phyloP scores from a whole-genome alignment of 2,329 filamentous ascomycete species.

The Helicocarpus griseus region DNA sequence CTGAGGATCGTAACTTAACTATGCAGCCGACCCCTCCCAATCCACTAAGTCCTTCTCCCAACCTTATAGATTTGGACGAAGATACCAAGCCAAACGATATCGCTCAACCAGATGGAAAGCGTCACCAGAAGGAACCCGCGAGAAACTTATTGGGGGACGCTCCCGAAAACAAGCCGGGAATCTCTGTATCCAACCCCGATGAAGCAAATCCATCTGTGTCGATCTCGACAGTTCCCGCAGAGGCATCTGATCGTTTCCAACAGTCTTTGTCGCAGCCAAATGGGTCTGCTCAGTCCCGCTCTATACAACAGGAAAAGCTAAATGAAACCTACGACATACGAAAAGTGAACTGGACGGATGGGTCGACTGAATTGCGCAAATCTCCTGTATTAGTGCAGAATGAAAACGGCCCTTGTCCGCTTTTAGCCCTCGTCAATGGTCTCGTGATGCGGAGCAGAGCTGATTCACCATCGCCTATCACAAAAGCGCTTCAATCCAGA shows the following conservation, averaged over 20 bases:
- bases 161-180: neutral
- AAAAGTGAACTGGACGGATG: constrained; percentile 77
- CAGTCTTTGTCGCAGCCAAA: neutral
- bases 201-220: neutral
- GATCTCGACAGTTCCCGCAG: neutral
- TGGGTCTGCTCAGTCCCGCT: neutral
- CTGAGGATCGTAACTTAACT: neutral
- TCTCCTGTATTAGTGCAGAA: constrained; percentile 90
- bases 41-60: neutral
- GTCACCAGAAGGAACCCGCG: neutral
- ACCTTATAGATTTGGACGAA: neutral
- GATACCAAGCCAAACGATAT: neutral
- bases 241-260: neutral
- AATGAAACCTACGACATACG: constrained; percentile 85
- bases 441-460: constrained; percentile 72
- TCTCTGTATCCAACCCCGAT: neutral
- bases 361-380: constrained; percentile 51
- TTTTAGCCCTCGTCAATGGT: constrained; percentile 88
- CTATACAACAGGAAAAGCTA: neutral
- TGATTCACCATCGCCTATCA: constrained; percentile 57
- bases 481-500: constrained; percentile 65
- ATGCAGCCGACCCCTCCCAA: neutral
- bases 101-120: neutral
- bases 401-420: constrained; percentile 83
- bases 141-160: neutral